Evolutionary conservation across 78 protist species (phyloP).

Genomic region (Andalucia godoyi): DNA sequence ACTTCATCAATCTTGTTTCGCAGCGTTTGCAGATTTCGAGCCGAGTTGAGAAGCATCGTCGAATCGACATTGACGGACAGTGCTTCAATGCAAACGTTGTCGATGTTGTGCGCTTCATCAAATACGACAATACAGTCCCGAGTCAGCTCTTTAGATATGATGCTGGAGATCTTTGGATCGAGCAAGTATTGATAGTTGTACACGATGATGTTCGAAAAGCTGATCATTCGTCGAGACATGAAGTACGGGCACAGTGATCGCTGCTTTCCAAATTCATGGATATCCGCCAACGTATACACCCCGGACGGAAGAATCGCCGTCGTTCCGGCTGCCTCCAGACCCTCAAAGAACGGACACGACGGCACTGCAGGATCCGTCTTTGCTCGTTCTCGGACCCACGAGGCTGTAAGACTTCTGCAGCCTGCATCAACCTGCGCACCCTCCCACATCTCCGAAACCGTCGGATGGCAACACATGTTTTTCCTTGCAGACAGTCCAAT

Average conservation of each 20-base stretch:
- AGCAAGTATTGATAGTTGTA: conserved; percentile 79
- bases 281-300: conserved; percentile 70
- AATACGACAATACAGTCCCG: conserved; percentile 76
- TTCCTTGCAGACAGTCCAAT: conserved; percentile 73
- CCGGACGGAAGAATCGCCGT: conserved; percentile 37
- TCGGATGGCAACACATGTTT: conserved; percentile 75
- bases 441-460: background rate
- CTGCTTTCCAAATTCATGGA: conserved; percentile 42
- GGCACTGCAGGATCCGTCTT: background rate
- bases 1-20: background rate
- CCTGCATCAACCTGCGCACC: conserved; percentile 40
- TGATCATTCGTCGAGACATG: conserved; percentile 41
- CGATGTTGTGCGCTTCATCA: conserved; percentile 98
- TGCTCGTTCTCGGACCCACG: conserved; percentile 47
- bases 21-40: conserved; percentile 3
- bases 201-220: conserved; percentile 81
- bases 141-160: conserved; percentile 22
- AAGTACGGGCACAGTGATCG: conserved; percentile 83
- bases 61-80: conserved; percentile 54
- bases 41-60: conserved; percentile 7
- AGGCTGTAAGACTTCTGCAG: conserved; percentile 55
- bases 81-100: conserved; percentile 89
- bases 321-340: background rate
- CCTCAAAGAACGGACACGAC: background rate
- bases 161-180: conserved; percentile 84